phyloP scores from a whole-genome alignment of 371 early-diverging fungal genomes.

The Blakeslea trispora region DNA sequence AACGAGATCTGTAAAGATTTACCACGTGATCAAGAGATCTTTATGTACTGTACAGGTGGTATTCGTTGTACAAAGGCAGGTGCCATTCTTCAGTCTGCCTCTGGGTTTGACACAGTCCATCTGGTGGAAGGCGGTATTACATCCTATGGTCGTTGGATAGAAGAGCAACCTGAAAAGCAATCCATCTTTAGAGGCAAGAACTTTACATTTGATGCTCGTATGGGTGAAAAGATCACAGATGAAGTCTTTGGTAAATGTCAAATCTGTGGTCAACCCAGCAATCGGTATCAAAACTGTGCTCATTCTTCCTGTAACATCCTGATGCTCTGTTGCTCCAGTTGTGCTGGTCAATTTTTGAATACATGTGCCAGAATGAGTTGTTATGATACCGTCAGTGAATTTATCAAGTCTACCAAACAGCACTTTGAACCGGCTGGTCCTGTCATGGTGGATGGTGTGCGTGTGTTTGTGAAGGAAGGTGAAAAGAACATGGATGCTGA shows the following conservation, averaged over 20 bases:
- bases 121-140: slow-evolving; percentile 78
- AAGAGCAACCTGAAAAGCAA: slow-evolving; percentile 35
- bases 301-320: slow-evolving; percentile 74
- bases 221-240: slow-evolving; percentile 76
- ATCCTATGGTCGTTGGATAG: slow-evolving; percentile 73
- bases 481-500: slow-evolving; percentile 24
- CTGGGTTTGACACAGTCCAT: slow-evolving; percentile 70
- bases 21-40: slow-evolving; percentile 63
- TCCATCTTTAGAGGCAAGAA: slow-evolving; percentile 81
- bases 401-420: slow-evolving; percentile 15
- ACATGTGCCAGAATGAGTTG: slow-evolving; percentile 68
- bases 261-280: slow-evolving; percentile 70
- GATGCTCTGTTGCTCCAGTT: slow-evolving; percentile 71
- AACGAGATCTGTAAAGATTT: slow-evolving; percentile 51
- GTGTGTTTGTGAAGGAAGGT: slow-evolving; percentile 41
- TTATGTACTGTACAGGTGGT: slow-evolving; percentile 80
- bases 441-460: slow-evolving; percentile 39
- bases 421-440: slow-evolving; percentile 42
- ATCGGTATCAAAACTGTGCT: slow-evolving; percentile 71
- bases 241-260: slow-evolving; percentile 70
- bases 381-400: slow-evolving; percentile 56
- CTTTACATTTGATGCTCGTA: slow-evolving; percentile 82
- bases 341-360: slow-evolving; percentile 56
- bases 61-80: slow-evolving; percentile 46
- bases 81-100: slow-evolving; percentile 68